Evolutionary conservation across 1,139 yeast genomes (phyloP).

Genomic region (Geotrichum restrictum): DNA sequence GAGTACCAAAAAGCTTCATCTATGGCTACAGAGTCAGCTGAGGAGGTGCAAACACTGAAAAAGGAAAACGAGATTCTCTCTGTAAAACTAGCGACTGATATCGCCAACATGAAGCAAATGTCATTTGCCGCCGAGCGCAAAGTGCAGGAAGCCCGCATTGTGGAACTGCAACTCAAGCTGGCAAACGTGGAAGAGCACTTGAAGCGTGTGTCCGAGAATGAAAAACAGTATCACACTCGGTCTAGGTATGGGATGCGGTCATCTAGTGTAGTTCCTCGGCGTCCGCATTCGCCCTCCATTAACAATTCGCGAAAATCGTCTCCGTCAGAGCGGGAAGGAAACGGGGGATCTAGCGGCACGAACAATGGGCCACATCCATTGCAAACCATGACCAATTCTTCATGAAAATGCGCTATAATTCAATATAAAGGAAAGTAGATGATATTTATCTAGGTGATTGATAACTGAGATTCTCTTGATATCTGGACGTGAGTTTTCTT

Average conservation of each 20-base stretch:
- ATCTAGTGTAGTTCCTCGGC: conserved; percentile 32
- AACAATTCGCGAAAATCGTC: conserved; percentile 11
- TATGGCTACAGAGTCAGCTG: conserved; percentile 52
- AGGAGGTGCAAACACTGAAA: conserved; percentile 42
- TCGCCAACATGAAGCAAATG: conserved; percentile 28
- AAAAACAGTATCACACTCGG: conserved; percentile 30
- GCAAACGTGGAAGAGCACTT: conserved; percentile 38
- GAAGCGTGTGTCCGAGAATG: conserved; percentile 35
- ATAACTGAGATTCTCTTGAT: neutral
- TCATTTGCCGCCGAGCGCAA: conserved; percentile 35
- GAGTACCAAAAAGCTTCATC: conserved; percentile 61
- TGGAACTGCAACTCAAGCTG: conserved; percentile 31
- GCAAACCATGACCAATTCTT: conserved; percentile 19
- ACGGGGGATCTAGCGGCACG: conserved; percentile 1
- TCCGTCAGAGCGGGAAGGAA: conserved; percentile 12
- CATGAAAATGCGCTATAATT: neutral
- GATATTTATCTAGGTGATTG: neutral
- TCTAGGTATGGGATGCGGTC: conserved; percentile 36
- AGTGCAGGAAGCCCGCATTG: conserved; percentile 33
- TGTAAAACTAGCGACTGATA: conserved; percentile 35
- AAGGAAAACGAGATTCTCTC: conserved; percentile 37
- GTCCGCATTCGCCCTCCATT: conserved; percentile 31
- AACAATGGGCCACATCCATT: conserved; percentile 16
- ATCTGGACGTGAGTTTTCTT: no score
- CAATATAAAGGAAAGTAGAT: neutral